A percentile compares a stretch with the other conserved stretches of the same genome.
Evolutionary conservation across 1,139 yeast genomes (phyloP).

Genomic region (Pichia sp.): DNA sequence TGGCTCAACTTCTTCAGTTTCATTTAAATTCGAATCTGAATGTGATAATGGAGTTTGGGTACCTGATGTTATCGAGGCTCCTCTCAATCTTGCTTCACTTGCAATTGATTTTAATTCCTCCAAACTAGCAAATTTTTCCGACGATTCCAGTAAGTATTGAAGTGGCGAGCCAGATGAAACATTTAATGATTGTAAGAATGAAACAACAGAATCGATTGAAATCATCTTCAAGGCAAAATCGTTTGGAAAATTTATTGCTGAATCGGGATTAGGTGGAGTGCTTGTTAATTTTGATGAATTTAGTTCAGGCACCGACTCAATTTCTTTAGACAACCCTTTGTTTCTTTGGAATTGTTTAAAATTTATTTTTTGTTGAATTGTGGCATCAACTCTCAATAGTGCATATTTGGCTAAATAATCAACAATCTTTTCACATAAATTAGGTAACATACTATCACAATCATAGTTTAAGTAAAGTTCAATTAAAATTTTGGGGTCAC

Average conservation of each 20-base stretch:
- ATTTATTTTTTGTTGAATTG: slow-evolving; percentile 53
- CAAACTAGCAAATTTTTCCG: not conserved
- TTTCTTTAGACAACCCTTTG: slow-evolving; percentile 69
- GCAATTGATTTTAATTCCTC: slow-evolving; percentile 14
- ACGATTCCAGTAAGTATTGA: slow-evolving; percentile 4
- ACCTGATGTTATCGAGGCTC: slow-evolving; percentile 18
- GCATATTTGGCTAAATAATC: slow-evolving; percentile 75
- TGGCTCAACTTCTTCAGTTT: slow-evolving; percentile 58
- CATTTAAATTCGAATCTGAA: slow-evolving; percentile 10
- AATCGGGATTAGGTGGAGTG: slow-evolving; percentile 58
- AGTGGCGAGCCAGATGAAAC: slow-evolving; percentile 70
- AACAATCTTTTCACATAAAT: slow-evolving; percentile 75
- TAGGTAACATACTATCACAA: slow-evolving; percentile 80
- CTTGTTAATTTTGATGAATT: slow-evolving; percentile 62
- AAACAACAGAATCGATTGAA: slow-evolving; percentile 74
- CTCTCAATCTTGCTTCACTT: slow-evolving; percentile 16
- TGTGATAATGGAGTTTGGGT: slow-evolving; percentile 7
- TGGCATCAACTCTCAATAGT: slow-evolving; percentile 62
- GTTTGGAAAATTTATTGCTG: slow-evolving; percentile 51
- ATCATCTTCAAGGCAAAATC: slow-evolving; percentile 83
- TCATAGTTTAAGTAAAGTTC: slow-evolving; percentile 94
- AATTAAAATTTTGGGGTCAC: slow-evolving; percentile 84
- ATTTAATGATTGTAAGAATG: slow-evolving; percentile 72
- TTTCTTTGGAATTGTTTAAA: slow-evolving; percentile 56
- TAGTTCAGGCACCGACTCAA: slow-evolving; percentile 65